A percentile compares a stretch with the other conserved stretches of the same genome.
These are phyloP conservation scores for Pseudogymnoascus destructans DNA, from an alignment of 2,329 filamentous ascomycete species.

Conservation along the genomic window DNA sequence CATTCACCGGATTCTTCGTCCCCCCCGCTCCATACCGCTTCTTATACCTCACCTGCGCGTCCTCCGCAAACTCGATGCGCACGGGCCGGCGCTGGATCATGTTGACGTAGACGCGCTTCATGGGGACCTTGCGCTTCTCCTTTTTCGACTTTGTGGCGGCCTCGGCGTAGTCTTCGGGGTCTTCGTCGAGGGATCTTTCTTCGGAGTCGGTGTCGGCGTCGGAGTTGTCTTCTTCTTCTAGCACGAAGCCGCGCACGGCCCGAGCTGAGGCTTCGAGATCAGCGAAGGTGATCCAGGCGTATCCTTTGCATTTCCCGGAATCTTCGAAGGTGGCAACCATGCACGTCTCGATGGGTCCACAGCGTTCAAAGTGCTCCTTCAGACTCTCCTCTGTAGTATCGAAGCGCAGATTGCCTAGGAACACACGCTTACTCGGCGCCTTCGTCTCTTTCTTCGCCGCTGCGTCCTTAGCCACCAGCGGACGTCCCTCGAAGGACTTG, in stretches of 20 bases:
- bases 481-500: constrained; percentile 81
- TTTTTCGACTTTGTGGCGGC: constrained; percentile 37
- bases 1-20: constrained; percentile 28
- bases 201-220: constrained; percentile 26
- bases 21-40: constrained; percentile 79
- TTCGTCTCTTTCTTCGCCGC: constrained; percentile 32
- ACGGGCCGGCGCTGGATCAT: constrained; percentile 65
- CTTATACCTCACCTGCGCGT: constrained; percentile 77
- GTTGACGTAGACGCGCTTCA: constrained; percentile 73
- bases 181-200: constrained; percentile 23
- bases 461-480: constrained; percentile 43
- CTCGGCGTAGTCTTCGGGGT: constrained; percentile 25
- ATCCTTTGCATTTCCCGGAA: constrained; percentile 94
- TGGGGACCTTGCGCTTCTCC: constrained; percentile 49
- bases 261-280: constrained; percentile 60
- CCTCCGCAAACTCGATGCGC: constrained; percentile 87
- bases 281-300: constrained; percentile 86
- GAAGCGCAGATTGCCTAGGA: constrained; percentile 82
- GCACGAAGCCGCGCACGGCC: constrained; percentile 70
- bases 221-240: constrained; percentile 44
- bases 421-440: constrained; percentile 65
- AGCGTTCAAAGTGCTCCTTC: constrained; percentile 68
- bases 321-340: constrained; percentile 95
- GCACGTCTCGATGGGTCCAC: constrained; percentile 68
- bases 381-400: constrained; percentile 71